Base-by-base conservation (phyloP, 1,284 basidiomycete genomes). In the Sutorius eximius region DNA sequence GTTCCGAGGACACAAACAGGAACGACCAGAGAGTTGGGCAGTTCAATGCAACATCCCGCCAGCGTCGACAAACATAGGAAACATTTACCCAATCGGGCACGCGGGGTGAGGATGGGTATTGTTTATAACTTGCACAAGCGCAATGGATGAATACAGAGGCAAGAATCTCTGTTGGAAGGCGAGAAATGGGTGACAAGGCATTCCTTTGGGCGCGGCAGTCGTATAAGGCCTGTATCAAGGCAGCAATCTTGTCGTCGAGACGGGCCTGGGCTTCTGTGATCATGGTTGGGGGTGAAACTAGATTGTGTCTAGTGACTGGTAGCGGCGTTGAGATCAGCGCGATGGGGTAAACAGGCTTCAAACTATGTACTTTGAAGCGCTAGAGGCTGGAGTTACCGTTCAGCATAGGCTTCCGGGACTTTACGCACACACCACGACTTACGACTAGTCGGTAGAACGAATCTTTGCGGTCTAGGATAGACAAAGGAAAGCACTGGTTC, bases 21-120 rank as follows among this genome's bases (percentile, higher is more conserved):
- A 51, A 60, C 10, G 68, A 66, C 76, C 77, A 78, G n/a, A 77
- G 60, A 10, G 57, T 54, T 0, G 72, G 61, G 50, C 62, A 68
- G n/a, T 52, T 63, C 15, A 75, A 48, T 7, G 74, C 72, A 20
- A 73, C 63, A 1, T 61, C 55, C 16, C 76, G 67, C 74, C 76
- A 77, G 45, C 67, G 65, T 6, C 59, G 65, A 51, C 66, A 76
- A 18, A 76, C 66, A 46, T 71, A 62, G 12, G 68, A 70, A 27
- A 75, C 57, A 16, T 59, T 48, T 56, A 68, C 40, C 69, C 57
- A 66, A n/a, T 45, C 44, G 42, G 60, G 59, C 51, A 56, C 12
- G 22, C 20, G 33, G 40, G 45, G 11, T 5, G 10, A 7, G 24
- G 4, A 27, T 24, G 24, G n/a, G 18, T 5, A 16, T 18, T 3